A percentile compares a stretch with the other conserved stretches of the same genome.
phyloP scores from a whole-genome alignment of 2,329 filamentous ascomycete genomes.

The Sporothrix variecibatus region DNA sequence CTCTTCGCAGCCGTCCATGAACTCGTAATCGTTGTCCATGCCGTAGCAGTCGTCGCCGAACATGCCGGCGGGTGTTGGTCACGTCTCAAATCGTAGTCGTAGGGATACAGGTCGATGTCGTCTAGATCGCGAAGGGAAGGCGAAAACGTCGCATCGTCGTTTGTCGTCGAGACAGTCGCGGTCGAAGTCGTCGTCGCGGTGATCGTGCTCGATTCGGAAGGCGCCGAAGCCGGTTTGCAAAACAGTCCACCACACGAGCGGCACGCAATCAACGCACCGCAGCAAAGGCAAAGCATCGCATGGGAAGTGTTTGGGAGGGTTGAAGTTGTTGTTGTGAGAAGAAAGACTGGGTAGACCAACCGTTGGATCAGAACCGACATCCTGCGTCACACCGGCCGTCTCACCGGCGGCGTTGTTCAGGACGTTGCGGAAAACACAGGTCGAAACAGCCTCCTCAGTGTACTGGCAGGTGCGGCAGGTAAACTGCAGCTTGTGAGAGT shows the following conservation, averaged over 20 bases:
- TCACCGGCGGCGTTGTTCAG: slow-evolving; percentile 90
- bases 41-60: not conserved
- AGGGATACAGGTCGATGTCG: not conserved
- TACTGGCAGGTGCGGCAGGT: slow-evolving; percentile 95
- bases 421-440: slow-evolving; percentile 94
- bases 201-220: slow-evolving; percentile 27
- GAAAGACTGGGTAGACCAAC: slow-evolving; percentile 65
- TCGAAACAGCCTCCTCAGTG: slow-evolving; percentile 80
- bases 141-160: not conserved
- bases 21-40: slow-evolving; percentile 26
- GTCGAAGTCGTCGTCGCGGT: not conserved
- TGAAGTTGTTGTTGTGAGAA: slow-evolving; percentile 13
- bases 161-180: not conserved
- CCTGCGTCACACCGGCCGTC: slow-evolving; percentile 94
- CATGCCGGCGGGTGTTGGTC: slow-evolving; percentile 11
- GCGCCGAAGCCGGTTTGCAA: slow-evolving; percentile 26
- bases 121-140: not conserved
- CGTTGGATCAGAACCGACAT: slow-evolving; percentile 97
- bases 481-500: slow-evolving; percentile 83
- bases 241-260: slow-evolving; percentile 40
- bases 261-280: slow-evolving; percentile 50
- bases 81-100: slow-evolving; percentile 5
- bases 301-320: slow-evolving; percentile 25
- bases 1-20: slow-evolving; percentile 23
- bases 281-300: slow-evolving; percentile 49